These are phyloP conservation scores for Tieghemostelium lacteum DNA, from an alignment of 78 protist genomes.

Conservation along the genomic window DNA sequence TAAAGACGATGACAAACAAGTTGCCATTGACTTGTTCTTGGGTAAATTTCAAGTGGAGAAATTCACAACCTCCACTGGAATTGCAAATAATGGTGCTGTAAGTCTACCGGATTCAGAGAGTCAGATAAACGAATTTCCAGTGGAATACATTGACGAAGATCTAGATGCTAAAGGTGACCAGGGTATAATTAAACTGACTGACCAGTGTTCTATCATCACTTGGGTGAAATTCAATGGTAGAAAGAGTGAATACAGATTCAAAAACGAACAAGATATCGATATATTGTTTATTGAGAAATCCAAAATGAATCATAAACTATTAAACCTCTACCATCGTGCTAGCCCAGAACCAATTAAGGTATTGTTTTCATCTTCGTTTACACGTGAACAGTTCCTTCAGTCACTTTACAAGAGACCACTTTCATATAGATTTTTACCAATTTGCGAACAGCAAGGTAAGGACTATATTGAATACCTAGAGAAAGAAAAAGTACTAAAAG, in stretches of 20 bases:
- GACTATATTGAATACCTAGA: not conserved
- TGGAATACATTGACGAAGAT: not conserved
- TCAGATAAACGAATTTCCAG: not conserved
- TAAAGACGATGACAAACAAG: conserved; percentile 73
- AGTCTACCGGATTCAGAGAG: not conserved
- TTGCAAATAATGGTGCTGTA: not conserved
- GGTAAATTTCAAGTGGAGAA: conserved; percentile 66
- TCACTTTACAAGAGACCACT: conserved; percentile 21
- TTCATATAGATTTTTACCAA: conserved; percentile 36
- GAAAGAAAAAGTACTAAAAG: not conserved
- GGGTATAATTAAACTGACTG: not conserved
- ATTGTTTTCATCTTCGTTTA: conserved; percentile 34
- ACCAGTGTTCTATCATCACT: not conserved
- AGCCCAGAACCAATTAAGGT: conserved; percentile 26
- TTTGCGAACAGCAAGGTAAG: too few relatives aligned
- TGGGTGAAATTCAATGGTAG: conserved; percentile 24
- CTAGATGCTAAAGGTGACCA: not conserved
- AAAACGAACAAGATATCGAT: too few relatives aligned
- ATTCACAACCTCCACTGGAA: conserved; percentile 2
- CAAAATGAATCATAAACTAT: conserved; percentile 45
- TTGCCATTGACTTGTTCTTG: conserved; percentile 74
- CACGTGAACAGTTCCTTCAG: conserved; percentile 64
- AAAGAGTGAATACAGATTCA: conserved; percentile 41
- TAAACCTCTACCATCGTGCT: conserved; percentile 19
- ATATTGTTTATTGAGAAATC: conserved; percentile 36